phyloP scores from a whole-genome alignment of 2,329 filamentous ascomycete genomes.

The Alternaria ethzedia region DNA sequence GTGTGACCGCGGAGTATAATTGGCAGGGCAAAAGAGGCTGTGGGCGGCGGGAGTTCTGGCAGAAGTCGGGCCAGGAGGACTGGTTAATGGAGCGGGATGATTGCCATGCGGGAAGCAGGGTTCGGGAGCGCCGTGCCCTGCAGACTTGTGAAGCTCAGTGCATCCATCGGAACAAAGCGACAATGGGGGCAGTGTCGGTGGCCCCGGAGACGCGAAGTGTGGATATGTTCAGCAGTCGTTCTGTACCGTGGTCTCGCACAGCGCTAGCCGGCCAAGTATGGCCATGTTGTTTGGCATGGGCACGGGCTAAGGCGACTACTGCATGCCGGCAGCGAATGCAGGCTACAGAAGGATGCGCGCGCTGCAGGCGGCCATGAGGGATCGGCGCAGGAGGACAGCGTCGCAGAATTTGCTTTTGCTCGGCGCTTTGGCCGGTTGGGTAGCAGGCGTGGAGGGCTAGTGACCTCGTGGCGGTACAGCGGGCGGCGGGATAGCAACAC shows the following conservation, averaged over 20 bases:
- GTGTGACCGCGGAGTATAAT: not conserved
- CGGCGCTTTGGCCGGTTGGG: conserved; percentile 33
- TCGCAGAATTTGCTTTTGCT: conserved; percentile 13
- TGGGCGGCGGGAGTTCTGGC: conserved; percentile 6
- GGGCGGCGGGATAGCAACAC: conserved; percentile 22
- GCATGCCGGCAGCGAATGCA: conserved; percentile 7
- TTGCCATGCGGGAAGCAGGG: not conserved
- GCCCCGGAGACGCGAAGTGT: not conserved
- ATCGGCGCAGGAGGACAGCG: conserved; percentile 9
- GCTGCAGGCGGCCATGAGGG: conserved; percentile 19
- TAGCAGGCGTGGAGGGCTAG: conserved; percentile 19
- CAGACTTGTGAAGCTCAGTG: not conserved
- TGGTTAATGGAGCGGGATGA: not conserved
- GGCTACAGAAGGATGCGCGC: conserved; percentile 2
- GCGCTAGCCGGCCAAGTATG: conserved; percentile 1
- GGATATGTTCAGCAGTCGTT: not conserved
- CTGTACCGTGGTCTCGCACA: not conserved
- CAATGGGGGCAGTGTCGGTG: not conserved
- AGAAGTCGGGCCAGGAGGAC: not conserved
- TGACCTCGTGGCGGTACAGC: conserved; percentile 39
- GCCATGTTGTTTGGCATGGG: conserved; percentile 1
- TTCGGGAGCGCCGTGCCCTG: not conserved
- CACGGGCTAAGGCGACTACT: conserved; percentile 3
- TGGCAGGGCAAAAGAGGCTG: conserved; percentile 4
- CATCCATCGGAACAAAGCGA: not conserved